A percentile compares a stretch with the other conserved stretches of the same genome.
Evolutionary conservation across 2,329 filamentous ascomycete genomes (phyloP).

Genomic region (Nakataea oryzae): DNA sequence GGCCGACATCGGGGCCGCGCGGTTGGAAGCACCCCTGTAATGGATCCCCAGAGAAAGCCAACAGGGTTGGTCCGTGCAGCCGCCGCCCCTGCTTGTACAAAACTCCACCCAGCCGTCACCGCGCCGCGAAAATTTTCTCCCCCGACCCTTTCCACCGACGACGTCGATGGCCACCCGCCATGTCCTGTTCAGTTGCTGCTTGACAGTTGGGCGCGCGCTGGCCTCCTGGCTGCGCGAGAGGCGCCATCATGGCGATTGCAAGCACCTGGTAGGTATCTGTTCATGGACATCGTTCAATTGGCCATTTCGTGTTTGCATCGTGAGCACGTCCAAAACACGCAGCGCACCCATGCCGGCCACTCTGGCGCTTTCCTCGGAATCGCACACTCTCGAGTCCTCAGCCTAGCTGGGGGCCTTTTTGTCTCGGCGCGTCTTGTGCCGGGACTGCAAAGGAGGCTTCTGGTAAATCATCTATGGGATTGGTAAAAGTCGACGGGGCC

Average conservation of each 20-base stretch:
- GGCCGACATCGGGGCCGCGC: background rate
- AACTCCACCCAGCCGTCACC: background rate
- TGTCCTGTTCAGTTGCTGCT: background rate
- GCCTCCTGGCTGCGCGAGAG: background rate
- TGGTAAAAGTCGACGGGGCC: background rate
- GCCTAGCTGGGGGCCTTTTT: background rate
- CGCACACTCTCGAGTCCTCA: background rate
- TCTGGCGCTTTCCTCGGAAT: background rate
- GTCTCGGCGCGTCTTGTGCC: constrained; percentile 2
- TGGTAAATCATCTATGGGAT: background rate
- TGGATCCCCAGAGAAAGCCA: background rate
- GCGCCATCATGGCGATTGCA: background rate
- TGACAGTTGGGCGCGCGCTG: background rate
- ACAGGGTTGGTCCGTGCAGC: too few relatives aligned
- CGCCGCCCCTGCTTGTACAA: background rate
- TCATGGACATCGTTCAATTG: background rate
- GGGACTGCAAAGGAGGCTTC: background rate
- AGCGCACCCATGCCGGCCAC: background rate
- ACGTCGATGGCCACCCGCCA: too few relatives aligned
- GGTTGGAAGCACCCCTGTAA: too few relatives aligned
- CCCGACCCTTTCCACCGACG: background rate
- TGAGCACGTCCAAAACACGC: background rate
- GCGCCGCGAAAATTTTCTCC: background rate
- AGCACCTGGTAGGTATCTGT: background rate
- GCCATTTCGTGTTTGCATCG: background rate